Evolutionary conservation across 345 rosid species (phyloP).

Genomic region (Acer saccharum): DNA sequence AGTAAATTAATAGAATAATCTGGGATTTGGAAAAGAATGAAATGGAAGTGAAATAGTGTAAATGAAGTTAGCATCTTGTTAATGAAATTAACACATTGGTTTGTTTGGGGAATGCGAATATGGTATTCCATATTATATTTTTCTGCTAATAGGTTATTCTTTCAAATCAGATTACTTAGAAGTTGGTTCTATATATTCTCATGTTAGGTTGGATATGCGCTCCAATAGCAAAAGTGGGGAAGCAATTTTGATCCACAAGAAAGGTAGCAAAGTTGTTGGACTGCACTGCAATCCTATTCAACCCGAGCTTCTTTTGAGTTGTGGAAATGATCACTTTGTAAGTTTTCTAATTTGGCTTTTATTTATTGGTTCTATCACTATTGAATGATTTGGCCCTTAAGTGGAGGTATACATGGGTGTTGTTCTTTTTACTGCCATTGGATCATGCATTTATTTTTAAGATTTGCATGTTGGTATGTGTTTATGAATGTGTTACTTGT

Average conservation of each 20-base stretch:
- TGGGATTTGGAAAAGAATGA: not conserved
- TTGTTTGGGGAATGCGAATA: not conserved
- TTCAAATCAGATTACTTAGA: not conserved
- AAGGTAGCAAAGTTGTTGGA: slow-evolving; percentile 90
- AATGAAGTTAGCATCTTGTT: not conserved
- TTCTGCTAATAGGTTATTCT: not conserved
- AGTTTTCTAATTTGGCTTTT: slow-evolving; percentile 28
- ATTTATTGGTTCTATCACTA: not conserved
- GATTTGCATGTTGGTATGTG: slow-evolving; percentile 1
- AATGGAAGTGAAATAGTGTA: not conserved
- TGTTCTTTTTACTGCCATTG: not conserved
- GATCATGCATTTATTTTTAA: not conserved
- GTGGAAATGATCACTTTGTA: slow-evolving; percentile 98
- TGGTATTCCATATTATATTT: not conserved
- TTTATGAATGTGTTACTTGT: not conserved
- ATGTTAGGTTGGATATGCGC: slow-evolving; percentile 76
- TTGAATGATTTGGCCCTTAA: not conserved
- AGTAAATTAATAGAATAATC: not conserved
- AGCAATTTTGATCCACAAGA: slow-evolving; percentile 83
- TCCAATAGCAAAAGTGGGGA: slow-evolving; percentile 54
- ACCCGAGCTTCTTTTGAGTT: slow-evolving; percentile 84
- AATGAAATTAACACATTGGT: not conserved
- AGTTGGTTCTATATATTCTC: slow-evolving; percentile 18
- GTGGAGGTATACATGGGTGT: not conserved
- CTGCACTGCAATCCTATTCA: slow-evolving; percentile 95